Base-by-base conservation (phyloP, 345 rosid species). In the Sisymbrium irio region DNA sequence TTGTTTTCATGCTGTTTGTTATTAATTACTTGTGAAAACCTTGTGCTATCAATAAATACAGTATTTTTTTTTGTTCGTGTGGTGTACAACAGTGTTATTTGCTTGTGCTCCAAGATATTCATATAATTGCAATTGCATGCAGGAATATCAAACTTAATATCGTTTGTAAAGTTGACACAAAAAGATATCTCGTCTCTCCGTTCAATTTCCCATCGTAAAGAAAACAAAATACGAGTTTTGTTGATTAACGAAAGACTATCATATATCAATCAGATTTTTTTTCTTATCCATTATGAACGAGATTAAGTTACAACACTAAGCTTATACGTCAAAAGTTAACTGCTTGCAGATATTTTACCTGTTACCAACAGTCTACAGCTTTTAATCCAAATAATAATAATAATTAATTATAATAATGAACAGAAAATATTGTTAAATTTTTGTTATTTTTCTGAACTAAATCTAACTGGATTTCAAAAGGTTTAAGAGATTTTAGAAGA, bases 21-120 rank as follows among this genome's bases (percentile, higher is more conserved):
- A 46, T 75, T 61, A 41, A 65, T 68, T 68, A 61, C 69, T 42
- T 61, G 25, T n/a, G 55, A 51, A 59, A 73, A 47, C 35, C 45
- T 67, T 67, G 63, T 75, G 69, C 47, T 60, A 42, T 41, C 57
- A 75, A 67, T 75, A 75, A 67, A 22, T 67, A 22, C 40, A 49
- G 46, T 67, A 0, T 27, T 13, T 53, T 13, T 53, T 2, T 58
- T 40, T 49, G n/a, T 59, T 27, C 3, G 18, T 54, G 14, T 72
- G 4, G 30, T 4, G 30, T 6, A 55, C n/a, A 20, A n/a, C 4
- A 3, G 28, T 51, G 32, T 17, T 67, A 45, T 35, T 60, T 67
- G 32, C 69, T 59, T 75, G 74, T 19, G 69, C 2, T 39, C 15
- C 62, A 67, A 74, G 67, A 59, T 67, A 60, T 49, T 39, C 9